phyloP scores from a whole-genome alignment of 768 basidiomycete genomes.

The Tulasnella sp. region DNA sequence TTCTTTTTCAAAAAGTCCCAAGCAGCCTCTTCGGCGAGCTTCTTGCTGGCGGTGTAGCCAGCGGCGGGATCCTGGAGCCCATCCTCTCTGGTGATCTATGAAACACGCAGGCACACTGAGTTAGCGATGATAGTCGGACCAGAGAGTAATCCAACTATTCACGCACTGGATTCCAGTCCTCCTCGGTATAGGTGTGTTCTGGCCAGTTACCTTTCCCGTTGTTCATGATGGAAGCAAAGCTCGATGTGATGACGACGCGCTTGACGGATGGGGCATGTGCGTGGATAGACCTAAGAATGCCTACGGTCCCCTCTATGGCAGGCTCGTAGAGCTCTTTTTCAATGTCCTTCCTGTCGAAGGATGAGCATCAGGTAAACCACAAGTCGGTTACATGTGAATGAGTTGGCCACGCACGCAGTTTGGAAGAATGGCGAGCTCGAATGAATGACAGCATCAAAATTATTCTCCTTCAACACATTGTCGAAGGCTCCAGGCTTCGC shows the following conservation, averaged over 20 bases:
- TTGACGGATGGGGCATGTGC: slow-evolving; percentile 24
- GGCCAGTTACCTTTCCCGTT: neutral
- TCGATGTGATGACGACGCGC: slow-evolving; percentile 28
- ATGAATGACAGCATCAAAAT: slow-evolving; percentile 18
- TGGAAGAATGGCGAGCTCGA: slow-evolving; percentile 10
- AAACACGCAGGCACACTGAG: neutral
- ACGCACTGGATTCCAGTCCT: slow-evolving; percentile 24
- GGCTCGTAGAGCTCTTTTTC: slow-evolving; percentile 23
- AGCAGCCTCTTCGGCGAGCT: slow-evolving; percentile 54
- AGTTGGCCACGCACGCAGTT: neutral
- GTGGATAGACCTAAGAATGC: slow-evolving; percentile 23
- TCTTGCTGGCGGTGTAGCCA: slow-evolving; percentile 53
- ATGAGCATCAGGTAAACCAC: neutral
- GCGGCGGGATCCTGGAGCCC: neutral
- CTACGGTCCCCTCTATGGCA: slow-evolving; percentile 24
- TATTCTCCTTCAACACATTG: neutral
- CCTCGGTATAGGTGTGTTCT: slow-evolving; percentile 23
- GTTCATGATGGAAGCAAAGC: slow-evolving; percentile 26
- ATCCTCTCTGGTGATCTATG: slow-evolving; percentile 11
- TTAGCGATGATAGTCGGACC: neutral
- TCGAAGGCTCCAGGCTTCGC: slow-evolving; percentile 11
- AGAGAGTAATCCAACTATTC: neutral
- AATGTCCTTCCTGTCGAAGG: neutral
- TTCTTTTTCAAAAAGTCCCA: slow-evolving; percentile 41
- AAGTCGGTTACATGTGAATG: too few relatives aligned